A percentile compares a stretch with the other conserved stretches of the same genome.
Conservation (phyloP, 331 rosid species). For the Saraca asoca region DNA sequence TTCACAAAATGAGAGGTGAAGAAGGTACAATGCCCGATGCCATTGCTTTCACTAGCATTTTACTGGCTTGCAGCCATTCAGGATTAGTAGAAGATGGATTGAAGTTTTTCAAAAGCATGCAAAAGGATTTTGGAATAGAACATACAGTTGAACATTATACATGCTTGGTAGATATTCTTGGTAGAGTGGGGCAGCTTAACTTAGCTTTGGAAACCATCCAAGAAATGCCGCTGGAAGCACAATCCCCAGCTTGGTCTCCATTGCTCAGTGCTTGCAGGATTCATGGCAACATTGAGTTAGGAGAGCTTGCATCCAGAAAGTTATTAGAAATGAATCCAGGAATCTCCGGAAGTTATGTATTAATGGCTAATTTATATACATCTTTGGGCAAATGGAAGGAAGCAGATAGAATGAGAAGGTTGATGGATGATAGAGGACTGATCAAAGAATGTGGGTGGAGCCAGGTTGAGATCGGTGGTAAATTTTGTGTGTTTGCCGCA, state of each 20-base stretch:
- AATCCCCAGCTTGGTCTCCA: constrained; percentile 49
- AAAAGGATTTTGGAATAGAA: constrained; percentile 49
- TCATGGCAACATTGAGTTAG: constrained; percentile 49
- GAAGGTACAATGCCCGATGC: constrained; percentile 52
- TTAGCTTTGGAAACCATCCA: constrained; percentile 47
- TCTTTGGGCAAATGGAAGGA: constrained; percentile 60
- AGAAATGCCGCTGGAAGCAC: constrained; percentile 48
- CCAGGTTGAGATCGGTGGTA: constrained; percentile 41
- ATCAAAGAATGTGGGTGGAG: constrained; percentile 59
- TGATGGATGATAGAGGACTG: constrained; percentile 43
- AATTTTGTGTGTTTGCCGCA: constrained; percentile 20
- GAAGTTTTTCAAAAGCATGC: constrained; percentile 55
- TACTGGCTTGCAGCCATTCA: constrained; percentile 58
- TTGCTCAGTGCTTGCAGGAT: constrained; percentile 64
- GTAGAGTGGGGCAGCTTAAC: constrained; percentile 59
- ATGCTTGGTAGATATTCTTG: constrained; percentile 63
- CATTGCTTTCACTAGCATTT: constrained; percentile 52
- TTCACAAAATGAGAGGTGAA: constrained; percentile 39
- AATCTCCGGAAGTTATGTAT: constrained; percentile 44
- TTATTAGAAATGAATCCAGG: constrained; percentile 38
- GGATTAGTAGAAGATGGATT: constrained; percentile 60
- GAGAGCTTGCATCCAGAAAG: constrained; percentile 47
- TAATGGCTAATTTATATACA: constrained; percentile 62
- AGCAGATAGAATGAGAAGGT: constrained; percentile 44
- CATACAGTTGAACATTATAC: constrained; percentile 50